Conservation (phyloP, 2,329 filamentous ascomycete species). For the Penicillium sp. region DNA sequence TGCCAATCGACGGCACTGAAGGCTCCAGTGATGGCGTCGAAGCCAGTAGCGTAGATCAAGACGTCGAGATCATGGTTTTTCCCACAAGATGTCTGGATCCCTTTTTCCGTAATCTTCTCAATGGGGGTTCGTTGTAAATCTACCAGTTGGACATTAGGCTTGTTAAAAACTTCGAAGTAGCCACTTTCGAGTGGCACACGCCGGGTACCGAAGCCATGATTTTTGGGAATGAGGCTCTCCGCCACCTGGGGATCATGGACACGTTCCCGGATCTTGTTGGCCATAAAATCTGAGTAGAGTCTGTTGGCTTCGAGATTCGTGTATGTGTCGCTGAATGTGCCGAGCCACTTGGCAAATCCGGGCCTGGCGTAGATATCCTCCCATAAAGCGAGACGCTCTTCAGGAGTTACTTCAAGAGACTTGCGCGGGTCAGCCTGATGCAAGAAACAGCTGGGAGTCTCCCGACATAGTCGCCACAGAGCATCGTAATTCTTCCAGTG, state of each 20-base stretch:
- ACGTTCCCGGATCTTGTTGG: conserved; percentile 17
- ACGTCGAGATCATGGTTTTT: conserved; percentile 41
- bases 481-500: conserved; percentile 14
- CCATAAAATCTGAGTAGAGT: conserved; percentile 20
- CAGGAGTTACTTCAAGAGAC: conserved; percentile 12
- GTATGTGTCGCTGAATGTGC: conserved; percentile 18
- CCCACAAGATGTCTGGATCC: conserved; percentile 41
- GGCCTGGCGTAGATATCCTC: conserved; percentile 17
- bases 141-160: conserved; percentile 34
- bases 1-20: conserved; percentile 42
- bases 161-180: conserved; percentile 37
- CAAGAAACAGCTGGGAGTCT: conserved; percentile 18
- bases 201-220: conserved; percentile 17
- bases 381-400: conserved; percentile 14
- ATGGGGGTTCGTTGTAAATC: conserved; percentile 23
- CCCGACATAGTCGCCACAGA: conserved; percentile 12
- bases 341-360: conserved; percentile 21
- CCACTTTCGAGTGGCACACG: conserved; percentile 22
- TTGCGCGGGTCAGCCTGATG: conserved; percentile 18
- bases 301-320: conserved; percentile 17
- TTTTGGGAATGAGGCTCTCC: conserved; percentile 19
- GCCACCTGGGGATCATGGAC: conserved; percentile 15
- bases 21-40: conserved; percentile 43
- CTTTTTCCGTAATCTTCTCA: conserved; percentile 21
- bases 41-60: conserved; percentile 47